Evolutionary conservation across 2,329 filamentous ascomycete genomes (phyloP).

Genomic region (Penicillium sp.): DNA sequence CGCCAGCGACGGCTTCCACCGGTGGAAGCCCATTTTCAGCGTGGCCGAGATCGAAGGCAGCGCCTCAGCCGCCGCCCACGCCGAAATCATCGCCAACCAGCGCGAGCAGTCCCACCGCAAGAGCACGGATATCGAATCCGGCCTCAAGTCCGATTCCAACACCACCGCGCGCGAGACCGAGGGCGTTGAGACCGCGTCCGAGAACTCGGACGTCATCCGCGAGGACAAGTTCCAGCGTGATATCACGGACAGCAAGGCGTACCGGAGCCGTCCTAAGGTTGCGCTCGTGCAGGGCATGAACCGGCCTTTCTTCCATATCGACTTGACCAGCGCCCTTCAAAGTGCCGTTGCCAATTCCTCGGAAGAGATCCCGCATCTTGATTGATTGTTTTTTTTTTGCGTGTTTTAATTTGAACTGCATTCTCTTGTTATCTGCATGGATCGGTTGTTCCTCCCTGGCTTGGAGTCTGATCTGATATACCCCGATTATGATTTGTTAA

Average conservation of each 20-base stretch:
- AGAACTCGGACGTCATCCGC: constrained; percentile 28
- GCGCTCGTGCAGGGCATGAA: constrained; percentile 82
- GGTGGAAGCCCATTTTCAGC: constrained; percentile 94
- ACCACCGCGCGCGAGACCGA: constrained; percentile 34
- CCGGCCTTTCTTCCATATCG: constrained; percentile 88
- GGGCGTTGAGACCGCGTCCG: constrained; percentile 28
- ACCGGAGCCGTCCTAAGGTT: constrained; percentile 40
- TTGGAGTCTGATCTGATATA: constrained; percentile 21
- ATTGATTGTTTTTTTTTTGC: neutral
- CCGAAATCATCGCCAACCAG: constrained; percentile 63
- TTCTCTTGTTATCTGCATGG: constrained; percentile 11
- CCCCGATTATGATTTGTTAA: constrained; percentile 24
- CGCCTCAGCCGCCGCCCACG: constrained; percentile 65
- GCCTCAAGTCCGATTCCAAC: constrained; percentile 28
- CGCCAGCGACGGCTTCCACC: constrained; percentile 55
- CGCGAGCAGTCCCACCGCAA: constrained; percentile 34
- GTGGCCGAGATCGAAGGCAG: constrained; percentile 80
- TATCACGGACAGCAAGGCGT: constrained; percentile 50
- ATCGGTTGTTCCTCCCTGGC: constrained; percentile 18
- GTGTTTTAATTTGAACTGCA: neutral
- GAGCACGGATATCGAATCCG: constrained; percentile 33
- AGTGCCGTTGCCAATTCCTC: constrained; percentile 79
- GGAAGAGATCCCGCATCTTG: constrained; percentile 20
- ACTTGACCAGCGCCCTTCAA: constrained; percentile 83
- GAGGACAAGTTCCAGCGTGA: constrained; percentile 46